phyloP scores from a whole-genome alignment of 1,284 basidiomycete genomes.

The Cerrena zonata region DNA sequence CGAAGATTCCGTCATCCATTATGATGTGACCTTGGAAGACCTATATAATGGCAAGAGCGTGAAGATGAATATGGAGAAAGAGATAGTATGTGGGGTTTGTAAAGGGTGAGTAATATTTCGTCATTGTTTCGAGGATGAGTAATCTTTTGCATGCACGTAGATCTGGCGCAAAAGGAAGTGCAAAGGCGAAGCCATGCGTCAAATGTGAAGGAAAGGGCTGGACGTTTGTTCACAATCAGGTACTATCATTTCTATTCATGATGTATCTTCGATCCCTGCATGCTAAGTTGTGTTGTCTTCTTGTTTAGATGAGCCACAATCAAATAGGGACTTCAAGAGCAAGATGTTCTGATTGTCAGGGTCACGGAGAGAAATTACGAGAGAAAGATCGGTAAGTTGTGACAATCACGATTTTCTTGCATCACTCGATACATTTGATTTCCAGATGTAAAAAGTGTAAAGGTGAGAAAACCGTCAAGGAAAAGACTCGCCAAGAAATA shows the following conservation, averaged over 20 bases:
- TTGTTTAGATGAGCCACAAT: constrained; percentile 41
- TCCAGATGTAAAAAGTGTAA: constrained; percentile 92
- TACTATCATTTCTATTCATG: constrained; percentile 23
- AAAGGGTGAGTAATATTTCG: constrained; percentile 68
- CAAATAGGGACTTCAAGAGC: constrained; percentile 47
- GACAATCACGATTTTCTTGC: neutral
- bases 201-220: constrained; percentile 83
- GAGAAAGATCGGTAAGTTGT: constrained; percentile 78
- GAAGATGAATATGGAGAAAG: constrained; percentile 85
- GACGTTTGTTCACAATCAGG: constrained; percentile 58
- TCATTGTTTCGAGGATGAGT: no score
- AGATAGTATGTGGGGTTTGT: constrained; percentile 75
- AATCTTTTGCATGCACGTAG: constrained; percentile 36
- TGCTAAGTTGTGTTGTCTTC: neutral
- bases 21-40: constrained; percentile 87
- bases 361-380: constrained; percentile 72
- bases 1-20: constrained; percentile 72
- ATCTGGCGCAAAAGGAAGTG: constrained; percentile 73
- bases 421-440: neutral
- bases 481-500: constrained; percentile 85
- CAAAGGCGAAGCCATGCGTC: constrained; percentile 76
- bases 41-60: constrained; percentile 88
- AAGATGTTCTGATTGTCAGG: constrained; percentile 75
- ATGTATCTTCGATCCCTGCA: neutral
- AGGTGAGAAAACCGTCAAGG: constrained; percentile 77